Conservation (phyloP, 2,329 filamentous ascomycete species). For the Cadophora luteo-olivacea region DNA sequence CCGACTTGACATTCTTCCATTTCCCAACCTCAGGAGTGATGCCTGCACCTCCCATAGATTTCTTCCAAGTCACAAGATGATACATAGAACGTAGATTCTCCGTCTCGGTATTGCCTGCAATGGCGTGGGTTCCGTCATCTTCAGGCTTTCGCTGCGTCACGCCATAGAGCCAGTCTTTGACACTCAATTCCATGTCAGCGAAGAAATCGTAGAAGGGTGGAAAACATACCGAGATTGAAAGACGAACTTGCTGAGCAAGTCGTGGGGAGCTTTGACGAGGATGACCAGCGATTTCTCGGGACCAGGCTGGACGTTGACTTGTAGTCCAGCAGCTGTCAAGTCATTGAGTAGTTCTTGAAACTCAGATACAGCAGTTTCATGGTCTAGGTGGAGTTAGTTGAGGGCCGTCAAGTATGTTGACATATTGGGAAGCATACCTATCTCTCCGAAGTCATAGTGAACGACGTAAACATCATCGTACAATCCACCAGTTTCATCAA, state of each 20-base stretch:
- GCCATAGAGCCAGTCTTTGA: neutral
- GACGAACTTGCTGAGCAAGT: neutral
- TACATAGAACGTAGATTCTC: neutral
- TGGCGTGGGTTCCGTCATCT: neutral
- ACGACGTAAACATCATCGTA: neutral
- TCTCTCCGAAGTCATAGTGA: neutral
- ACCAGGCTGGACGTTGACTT: neutral
- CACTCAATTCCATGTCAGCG: neutral
- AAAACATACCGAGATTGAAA: neutral
- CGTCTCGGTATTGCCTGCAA: neutral
- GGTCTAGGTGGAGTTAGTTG: neutral
- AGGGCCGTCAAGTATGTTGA: neutral
- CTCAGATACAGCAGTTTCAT: neutral
- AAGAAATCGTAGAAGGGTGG: neutral
- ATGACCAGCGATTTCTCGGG: neutral
- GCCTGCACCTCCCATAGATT: neutral
- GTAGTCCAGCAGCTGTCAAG: neutral
- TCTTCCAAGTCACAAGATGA: neutral
- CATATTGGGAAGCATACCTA: neutral
- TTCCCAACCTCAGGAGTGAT: neutral
- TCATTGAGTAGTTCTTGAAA: neutral
- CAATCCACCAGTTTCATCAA: neutral
- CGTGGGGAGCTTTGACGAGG: neutral
- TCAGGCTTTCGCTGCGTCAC: neutral
- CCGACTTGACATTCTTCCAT: neutral